phyloP scores from a whole-genome alignment of 2,329 filamentous ascomycete species.

The Botryotinia globosa region DNA sequence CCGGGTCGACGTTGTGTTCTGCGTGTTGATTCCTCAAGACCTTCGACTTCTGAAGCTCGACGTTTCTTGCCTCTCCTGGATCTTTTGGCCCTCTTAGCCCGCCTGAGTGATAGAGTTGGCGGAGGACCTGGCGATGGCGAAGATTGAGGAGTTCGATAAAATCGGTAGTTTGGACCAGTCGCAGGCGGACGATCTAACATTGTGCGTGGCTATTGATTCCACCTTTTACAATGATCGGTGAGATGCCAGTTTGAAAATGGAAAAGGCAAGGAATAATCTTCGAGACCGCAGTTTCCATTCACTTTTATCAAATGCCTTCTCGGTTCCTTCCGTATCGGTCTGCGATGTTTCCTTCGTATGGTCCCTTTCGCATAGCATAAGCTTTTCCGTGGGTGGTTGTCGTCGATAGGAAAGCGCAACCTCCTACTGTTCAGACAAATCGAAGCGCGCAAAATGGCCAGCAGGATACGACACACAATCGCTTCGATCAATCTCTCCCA shows the following conservation, averaged over 20 bases:
- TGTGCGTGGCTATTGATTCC: neutral
- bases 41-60: neutral
- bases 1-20: too few relatives aligned
- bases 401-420: neutral
- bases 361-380: neutral
- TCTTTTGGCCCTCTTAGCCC: neutral
- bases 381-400: neutral
- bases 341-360: neutral
- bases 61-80: slow-evolving; percentile 8
- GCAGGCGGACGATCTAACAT: neutral
- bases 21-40: neutral
- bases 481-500: neutral
- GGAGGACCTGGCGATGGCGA: neutral
- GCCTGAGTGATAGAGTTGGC: neutral
- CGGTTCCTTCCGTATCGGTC: neutral
- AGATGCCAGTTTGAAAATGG: neutral
- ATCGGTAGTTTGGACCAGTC: neutral
- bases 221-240: neutral
- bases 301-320: neutral
- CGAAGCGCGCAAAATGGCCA: slow-evolving; percentile 9
- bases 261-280: neutral
- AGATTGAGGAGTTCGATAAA: neutral
- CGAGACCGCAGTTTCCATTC: neutral
- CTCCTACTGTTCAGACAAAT: neutral
- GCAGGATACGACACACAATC: neutral